phyloP scores from a whole-genome alignment of 2,329 filamentous ascomycete genomes.

The Boeremia exigua region DNA sequence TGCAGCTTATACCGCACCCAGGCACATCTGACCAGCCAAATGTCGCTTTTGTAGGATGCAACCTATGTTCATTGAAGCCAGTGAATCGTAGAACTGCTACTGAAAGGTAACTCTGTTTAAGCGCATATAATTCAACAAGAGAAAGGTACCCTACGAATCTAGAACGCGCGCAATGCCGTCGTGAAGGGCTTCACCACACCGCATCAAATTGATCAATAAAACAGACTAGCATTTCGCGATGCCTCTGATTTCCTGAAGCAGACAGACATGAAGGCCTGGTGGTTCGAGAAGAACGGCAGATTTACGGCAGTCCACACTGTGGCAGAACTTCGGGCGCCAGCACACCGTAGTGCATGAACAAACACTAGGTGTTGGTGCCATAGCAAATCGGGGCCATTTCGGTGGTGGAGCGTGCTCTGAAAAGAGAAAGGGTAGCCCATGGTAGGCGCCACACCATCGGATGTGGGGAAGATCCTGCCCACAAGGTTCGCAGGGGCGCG shows the following conservation, averaged over 20 bases:
- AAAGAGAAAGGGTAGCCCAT: background rate
- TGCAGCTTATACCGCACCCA: too few species aligned
- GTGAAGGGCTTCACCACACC: too few species aligned
- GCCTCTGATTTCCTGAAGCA: background rate
- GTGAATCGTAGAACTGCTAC: too few species aligned
- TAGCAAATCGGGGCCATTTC: conserved; percentile 5
- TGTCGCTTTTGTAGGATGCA: too few species aligned
- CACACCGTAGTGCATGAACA: background rate
- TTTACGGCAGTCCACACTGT: background rate
- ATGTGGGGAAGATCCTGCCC: conserved; percentile 4
- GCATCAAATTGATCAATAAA: background rate
- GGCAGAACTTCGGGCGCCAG: conserved; percentile 2
- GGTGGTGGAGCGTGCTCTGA: background rate
- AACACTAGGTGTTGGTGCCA: background rate
- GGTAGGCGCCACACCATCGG: background rate
- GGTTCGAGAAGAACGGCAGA: background rate
- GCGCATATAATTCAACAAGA: too few species aligned
- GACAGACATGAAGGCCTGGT: background rate
- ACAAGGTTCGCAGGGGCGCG: background rate
- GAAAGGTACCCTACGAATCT: too few species aligned
- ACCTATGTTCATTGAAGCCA: too few species aligned
- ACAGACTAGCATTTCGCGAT: background rate
- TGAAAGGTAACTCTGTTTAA: too few species aligned
- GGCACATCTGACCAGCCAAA: too few species aligned
- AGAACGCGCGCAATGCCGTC: too few species aligned